phyloP scores from a whole-genome alignment of 1,284 basidiomycete genomes.

The Cutaneotrichosporon cutaneum region DNA sequence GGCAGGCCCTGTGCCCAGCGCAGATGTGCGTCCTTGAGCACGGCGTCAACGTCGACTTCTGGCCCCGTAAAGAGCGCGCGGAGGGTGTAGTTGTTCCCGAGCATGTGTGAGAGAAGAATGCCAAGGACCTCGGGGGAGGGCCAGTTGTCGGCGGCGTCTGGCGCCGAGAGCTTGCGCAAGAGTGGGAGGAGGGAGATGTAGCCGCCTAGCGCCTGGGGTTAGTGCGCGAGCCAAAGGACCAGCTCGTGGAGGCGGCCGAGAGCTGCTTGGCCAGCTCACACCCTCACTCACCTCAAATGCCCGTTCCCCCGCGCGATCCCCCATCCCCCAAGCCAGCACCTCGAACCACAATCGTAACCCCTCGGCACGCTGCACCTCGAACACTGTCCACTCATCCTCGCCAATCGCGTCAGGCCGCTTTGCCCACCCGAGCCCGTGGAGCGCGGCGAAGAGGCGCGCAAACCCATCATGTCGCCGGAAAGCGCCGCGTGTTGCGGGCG shows the following conservation, averaged over 20 bases:
- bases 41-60: slow-evolving; percentile 12
- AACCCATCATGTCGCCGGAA: slow-evolving; percentile 41
- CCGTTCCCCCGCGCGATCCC: slow-evolving; percentile 31
- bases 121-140: slow-evolving; percentile 28
- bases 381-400: slow-evolving; percentile 41
- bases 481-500: slow-evolving; percentile 27
- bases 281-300: slow-evolving; percentile 42
- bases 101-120: slow-evolving; percentile 41
- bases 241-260: no score
- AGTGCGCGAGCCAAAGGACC: background rate
- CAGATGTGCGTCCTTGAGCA: slow-evolving; percentile 33
- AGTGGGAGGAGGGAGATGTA: slow-evolving; percentile 32
- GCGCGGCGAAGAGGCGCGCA: slow-evolving; percentile 25
- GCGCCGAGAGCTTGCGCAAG: slow-evolving; percentile 13
- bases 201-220: slow-evolving; percentile 32
- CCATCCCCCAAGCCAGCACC: slow-evolving; percentile 40
- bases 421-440: slow-evolving; percentile 32
- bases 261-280: no score
- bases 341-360: slow-evolving; percentile 43
- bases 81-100: slow-evolving; percentile 45
- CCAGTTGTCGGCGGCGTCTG: background rate
- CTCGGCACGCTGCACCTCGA: slow-evolving; percentile 46
- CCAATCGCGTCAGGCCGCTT: slow-evolving; percentile 14
- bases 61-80: slow-evolving; percentile 29
- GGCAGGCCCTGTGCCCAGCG: slow-evolving; percentile 32